Conservation (phyloP, 2,329 filamentous ascomycete species). For the Rhynchosporium graminicola region DNA sequence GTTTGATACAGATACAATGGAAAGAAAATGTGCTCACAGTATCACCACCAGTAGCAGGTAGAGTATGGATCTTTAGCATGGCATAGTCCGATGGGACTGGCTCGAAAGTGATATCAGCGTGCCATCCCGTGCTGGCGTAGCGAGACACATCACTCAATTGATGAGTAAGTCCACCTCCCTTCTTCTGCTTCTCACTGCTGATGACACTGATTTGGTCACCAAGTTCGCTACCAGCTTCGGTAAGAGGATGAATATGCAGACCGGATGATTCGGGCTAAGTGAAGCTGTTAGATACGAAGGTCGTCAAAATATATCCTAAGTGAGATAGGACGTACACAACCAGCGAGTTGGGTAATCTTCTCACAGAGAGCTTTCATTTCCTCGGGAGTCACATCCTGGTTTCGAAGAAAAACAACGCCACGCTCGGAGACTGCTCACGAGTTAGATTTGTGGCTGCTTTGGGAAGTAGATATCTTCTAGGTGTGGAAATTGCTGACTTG, state of each 20-base stretch:
- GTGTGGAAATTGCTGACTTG: no score
- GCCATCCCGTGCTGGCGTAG: conserved; percentile 50
- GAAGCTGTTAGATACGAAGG: no score
- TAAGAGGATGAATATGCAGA: conserved; percentile 57
- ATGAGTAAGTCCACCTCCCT: conserved; percentile 44
- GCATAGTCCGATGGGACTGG: conserved; percentile 54
- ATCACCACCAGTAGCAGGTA: conserved; percentile 47
- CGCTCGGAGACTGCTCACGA: conserved; percentile 37
- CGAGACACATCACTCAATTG: conserved; percentile 46
- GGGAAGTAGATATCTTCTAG: no score
- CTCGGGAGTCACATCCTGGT: conserved; percentile 48
- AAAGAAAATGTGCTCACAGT: conserved; percentile 44
- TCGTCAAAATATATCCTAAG: no score
- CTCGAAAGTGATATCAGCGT: conserved; percentile 55
- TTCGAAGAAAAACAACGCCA: conserved; percentile 52
- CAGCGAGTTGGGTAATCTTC: conserved; percentile 46
- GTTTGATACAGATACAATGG: no score
- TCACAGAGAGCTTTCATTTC: conserved; percentile 45
- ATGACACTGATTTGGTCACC: not conserved
- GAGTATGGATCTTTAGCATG: conserved; percentile 50
- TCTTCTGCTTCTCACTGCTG: conserved; percentile 48
- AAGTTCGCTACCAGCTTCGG: conserved; percentile 40
- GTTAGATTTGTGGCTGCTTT: no score
- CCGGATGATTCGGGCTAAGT: conserved; percentile 27
- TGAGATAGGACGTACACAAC: conserved; percentile 31